phyloP scores from a whole-genome alignment of 345 rosid genomes.

The Mercurialis annua region DNA sequence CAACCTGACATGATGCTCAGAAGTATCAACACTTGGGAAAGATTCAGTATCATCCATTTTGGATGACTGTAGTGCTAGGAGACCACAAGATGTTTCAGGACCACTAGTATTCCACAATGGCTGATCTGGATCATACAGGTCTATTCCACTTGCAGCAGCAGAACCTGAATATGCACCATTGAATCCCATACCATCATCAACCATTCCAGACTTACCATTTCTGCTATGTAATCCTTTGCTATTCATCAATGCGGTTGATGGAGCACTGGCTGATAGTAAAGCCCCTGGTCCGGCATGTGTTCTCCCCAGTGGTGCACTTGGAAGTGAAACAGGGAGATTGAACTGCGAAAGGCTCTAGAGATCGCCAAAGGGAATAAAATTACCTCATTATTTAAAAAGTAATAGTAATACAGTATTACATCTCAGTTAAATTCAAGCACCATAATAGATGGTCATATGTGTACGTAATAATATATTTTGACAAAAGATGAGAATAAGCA shows the following conservation, averaged over 20 bases:
- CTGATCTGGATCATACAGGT: slow-evolving; percentile 97
- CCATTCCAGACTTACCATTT: slow-evolving; percentile 48
- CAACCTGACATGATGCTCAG: slow-evolving; percentile 35
- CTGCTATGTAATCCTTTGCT: slow-evolving; percentile 42
- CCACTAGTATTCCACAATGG: slow-evolving; percentile 83
- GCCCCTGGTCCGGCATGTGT: slow-evolving; percentile 53
- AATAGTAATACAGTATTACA: slow-evolving; percentile 3
- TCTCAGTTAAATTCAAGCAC: background rate
- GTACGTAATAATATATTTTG: background rate
- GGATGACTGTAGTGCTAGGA: slow-evolving; percentile 47
- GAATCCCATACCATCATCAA: slow-evolving; percentile 52
- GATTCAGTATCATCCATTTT: slow-evolving; percentile 51
- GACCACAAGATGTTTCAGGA: slow-evolving; percentile 60
- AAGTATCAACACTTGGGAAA: slow-evolving; percentile 43
- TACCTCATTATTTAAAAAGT: slow-evolving; percentile 5
- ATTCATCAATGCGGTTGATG: slow-evolving; percentile 47
- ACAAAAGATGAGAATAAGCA: too few relatives aligned
- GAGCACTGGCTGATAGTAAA: slow-evolving; percentile 45
- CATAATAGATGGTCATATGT: background rate
- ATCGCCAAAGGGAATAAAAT: slow-evolving; percentile 32
- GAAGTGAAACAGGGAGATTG: slow-evolving; percentile 87
- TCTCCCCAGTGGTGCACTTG: slow-evolving; percentile 67
- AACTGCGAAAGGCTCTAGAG: slow-evolving; percentile 96
- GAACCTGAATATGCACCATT: slow-evolving; percentile 53
- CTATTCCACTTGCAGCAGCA: slow-evolving; percentile 51